Conservation (phyloP, 2,329 filamentous ascomycete genomes). For the Tolypocladium paradoxum region DNA sequence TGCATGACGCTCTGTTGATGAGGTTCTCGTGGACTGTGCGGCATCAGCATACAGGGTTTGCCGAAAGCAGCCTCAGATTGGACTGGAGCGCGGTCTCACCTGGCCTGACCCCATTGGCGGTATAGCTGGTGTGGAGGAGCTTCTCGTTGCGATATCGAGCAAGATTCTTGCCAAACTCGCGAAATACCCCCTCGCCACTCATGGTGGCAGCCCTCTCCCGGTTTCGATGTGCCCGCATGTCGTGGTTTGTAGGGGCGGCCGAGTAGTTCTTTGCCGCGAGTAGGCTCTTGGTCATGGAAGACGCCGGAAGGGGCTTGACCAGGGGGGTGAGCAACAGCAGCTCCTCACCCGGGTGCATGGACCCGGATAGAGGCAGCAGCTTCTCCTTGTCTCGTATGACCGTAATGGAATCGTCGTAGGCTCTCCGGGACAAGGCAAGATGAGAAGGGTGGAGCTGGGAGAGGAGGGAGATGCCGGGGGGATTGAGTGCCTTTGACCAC, state of each 20-base stretch:
- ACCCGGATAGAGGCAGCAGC: constrained; percentile 69
- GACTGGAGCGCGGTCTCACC: constrained; percentile 22
- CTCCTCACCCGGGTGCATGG: constrained; percentile 76
- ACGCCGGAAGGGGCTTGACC: constrained; percentile 86
- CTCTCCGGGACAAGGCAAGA: constrained; percentile 67
- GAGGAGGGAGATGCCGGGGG: constrained; percentile 65
- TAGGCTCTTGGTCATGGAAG: constrained; percentile 65
- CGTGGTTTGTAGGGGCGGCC: constrained; percentile 31
- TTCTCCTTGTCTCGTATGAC: constrained; percentile 84
- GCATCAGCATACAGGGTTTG: constrained; percentile 3
- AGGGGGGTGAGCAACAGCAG: constrained; percentile 80
- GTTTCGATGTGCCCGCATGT: constrained; percentile 47
- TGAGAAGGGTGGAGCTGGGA: constrained; percentile 76
- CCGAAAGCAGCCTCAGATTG: neutral
- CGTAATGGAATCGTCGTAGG: constrained; percentile 88
- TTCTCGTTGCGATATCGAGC: constrained; percentile 78
- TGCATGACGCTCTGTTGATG: constrained; percentile 76
- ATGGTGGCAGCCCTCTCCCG: constrained; percentile 54
- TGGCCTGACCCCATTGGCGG: constrained; percentile 81
- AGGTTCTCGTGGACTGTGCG: constrained; percentile 71
- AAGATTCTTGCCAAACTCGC: constrained; percentile 78
- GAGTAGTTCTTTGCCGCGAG: constrained; percentile 40
- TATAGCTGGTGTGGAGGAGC: constrained; percentile 88
- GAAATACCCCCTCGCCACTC: constrained; percentile 88
- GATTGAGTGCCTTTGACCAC: constrained; percentile 86